Conservation (phyloP, 306 rosid species). For the Vigna angularis region DNA sequence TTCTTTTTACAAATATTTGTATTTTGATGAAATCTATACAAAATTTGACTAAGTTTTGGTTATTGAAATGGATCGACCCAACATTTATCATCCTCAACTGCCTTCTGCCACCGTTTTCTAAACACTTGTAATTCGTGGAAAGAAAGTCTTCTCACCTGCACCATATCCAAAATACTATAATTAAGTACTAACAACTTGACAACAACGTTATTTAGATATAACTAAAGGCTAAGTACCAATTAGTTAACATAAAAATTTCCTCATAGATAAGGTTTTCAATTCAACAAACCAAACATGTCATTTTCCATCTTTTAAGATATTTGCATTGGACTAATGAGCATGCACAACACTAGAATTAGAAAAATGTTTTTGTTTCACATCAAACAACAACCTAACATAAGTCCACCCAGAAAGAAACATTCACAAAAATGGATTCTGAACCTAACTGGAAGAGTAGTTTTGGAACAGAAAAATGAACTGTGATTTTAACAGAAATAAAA, state of each 20-base stretch:
- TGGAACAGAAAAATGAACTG: background rate
- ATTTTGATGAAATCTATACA: constrained; percentile 13
- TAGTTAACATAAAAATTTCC: background rate
- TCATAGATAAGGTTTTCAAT: background rate
- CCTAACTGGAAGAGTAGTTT: background rate
- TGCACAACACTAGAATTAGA: background rate
- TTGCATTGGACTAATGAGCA: constrained; percentile 6
- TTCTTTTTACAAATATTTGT: constrained; percentile 8
- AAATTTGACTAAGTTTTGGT: background rate
- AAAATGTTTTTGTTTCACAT: background rate
- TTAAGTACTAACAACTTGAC: background rate
- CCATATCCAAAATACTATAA: background rate
- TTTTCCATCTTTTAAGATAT: constrained; percentile 27
- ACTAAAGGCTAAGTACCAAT: background rate
- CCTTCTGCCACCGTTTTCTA: constrained; percentile 46
- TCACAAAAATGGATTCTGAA: background rate
- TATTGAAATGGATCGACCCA: constrained; percentile 50
- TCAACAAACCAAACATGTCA: constrained; percentile 13
- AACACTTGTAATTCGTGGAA: constrained; percentile 40
- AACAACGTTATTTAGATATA: background rate
- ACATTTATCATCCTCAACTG: constrained; percentile 46
- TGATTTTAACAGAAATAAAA: background rate
- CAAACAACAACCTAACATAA: constrained; percentile 3
- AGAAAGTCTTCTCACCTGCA: constrained; percentile 51
- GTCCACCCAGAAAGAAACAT: constrained; percentile 5